Conservation (phyloP, 305 asterid genomes). For the Salvia sclarea region DNA sequence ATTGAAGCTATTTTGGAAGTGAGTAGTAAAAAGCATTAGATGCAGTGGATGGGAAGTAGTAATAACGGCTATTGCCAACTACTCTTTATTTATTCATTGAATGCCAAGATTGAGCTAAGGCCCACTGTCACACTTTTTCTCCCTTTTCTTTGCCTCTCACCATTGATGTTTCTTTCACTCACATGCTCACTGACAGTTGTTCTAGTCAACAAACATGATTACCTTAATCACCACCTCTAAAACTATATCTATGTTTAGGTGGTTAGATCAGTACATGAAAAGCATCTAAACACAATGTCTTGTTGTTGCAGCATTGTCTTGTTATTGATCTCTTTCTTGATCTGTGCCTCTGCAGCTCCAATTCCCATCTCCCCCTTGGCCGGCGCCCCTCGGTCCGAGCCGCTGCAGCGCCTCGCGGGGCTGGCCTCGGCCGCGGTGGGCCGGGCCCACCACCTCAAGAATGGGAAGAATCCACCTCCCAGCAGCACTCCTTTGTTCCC, state of each 20-base stretch:
- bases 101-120: no score
- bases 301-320: constrained; percentile 33
- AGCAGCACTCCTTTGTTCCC: constrained; percentile 64
- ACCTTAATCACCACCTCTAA: constrained; percentile 20
- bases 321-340: constrained; percentile 33
- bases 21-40: not conserved
- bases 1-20: constrained; percentile 2
- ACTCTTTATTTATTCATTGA: no score
- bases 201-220: constrained; percentile 5
- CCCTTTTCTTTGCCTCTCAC: constrained; percentile 7
- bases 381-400: constrained; percentile 50
- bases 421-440: constrained; percentile 61
- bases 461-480: constrained; percentile 39
- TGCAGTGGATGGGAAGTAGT: constrained; percentile 23
- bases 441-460: constrained; percentile 73
- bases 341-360: constrained; percentile 39
- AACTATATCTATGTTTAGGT: constrained; percentile 21
- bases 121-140: constrained; percentile 24
- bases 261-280: not conserved
- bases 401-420: constrained; percentile 53
- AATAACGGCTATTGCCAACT: constrained; percentile 38
- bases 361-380: constrained; percentile 52
- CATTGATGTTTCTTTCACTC: not conserved
- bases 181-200: constrained; percentile 36
- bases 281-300: not conserved